Conservation (phyloP, 208 protist genomes). For the Trichomonas tenax region DNA sequence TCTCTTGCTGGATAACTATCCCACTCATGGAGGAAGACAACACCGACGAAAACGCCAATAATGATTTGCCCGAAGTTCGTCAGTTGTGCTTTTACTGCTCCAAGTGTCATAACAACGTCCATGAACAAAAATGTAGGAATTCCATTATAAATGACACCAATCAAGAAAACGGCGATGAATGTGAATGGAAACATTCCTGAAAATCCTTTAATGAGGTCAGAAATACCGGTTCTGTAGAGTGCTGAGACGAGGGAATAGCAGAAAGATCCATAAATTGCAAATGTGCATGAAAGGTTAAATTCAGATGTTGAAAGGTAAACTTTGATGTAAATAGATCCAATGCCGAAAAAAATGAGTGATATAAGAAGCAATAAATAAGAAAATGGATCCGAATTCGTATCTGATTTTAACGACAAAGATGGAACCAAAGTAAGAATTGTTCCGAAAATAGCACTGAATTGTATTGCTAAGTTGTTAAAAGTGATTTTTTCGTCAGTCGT, state of each 20-base stretch:
- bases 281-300: not conserved
- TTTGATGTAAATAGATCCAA: not conserved
- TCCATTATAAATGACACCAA: not conserved
- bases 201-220: not conserved
- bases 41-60: not conserved
- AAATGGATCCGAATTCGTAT: not conserved
- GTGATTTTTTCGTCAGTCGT: not conserved
- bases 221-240: not conserved
- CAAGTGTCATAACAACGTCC: not conserved
- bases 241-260: not conserved
- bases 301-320: not conserved
- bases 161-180: not conserved
- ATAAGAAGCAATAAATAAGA: not conserved
- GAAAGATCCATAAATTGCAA: not conserved
- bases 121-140: constrained; percentile 12
- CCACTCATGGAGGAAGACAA: not conserved
- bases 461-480: not conserved
- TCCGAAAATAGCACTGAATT: not conserved
- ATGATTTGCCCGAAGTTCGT: not conserved
- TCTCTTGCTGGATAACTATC: not conserved
- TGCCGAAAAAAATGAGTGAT: not conserved
- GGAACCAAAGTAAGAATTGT: not conserved
- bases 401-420: not conserved
- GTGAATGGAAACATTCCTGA: not conserved
- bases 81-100: not conserved